Conservation (phyloP, 495 filamentous ascomycete genomes). For the Patellaria atrata region DNA sequence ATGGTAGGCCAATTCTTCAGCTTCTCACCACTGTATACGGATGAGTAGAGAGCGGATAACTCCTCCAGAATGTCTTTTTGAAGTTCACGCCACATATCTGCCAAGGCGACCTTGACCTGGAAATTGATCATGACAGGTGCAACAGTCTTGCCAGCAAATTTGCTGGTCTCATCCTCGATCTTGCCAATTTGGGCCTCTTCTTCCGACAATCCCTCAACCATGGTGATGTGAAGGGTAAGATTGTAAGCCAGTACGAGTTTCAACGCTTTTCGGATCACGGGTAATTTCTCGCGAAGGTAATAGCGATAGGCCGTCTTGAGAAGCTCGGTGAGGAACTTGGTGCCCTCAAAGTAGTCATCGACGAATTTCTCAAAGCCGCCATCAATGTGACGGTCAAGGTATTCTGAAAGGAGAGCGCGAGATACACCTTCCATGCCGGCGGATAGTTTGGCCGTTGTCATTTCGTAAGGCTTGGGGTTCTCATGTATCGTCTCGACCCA, state of each 20-base stretch:
- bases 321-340: constrained; percentile 81
- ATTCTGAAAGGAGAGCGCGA: constrained; percentile 61
- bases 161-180: constrained; percentile 63
- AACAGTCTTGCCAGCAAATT: constrained; percentile 71
- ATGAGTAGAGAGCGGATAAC: constrained; percentile 75
- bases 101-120: constrained; percentile 89
- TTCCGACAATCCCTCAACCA: constrained; percentile 75
- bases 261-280: constrained; percentile 78
- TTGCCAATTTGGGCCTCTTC: constrained; percentile 64
- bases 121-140: constrained; percentile 98
- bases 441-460: constrained; percentile 70
- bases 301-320: constrained; percentile 86
- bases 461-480: constrained; percentile 61
- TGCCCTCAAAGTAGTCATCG: constrained; percentile 88
- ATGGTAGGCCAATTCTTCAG: constrained; percentile 96
- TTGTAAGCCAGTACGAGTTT: constrained; percentile 90
- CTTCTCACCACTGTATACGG: constrained; percentile 85
- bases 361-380: constrained; percentile 80
- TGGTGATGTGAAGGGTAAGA: constrained; percentile 76
- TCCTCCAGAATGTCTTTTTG: constrained; percentile 91
- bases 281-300: constrained; percentile 66
- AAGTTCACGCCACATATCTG: constrained; percentile 88
- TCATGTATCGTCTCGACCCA: constrained; percentile 70
- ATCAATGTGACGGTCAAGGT: constrained; percentile 84
- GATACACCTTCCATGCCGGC: constrained; percentile 75